phyloP scores from a whole-genome alignment of 768 basidiomycete species.

The Trametes maxima region DNA sequence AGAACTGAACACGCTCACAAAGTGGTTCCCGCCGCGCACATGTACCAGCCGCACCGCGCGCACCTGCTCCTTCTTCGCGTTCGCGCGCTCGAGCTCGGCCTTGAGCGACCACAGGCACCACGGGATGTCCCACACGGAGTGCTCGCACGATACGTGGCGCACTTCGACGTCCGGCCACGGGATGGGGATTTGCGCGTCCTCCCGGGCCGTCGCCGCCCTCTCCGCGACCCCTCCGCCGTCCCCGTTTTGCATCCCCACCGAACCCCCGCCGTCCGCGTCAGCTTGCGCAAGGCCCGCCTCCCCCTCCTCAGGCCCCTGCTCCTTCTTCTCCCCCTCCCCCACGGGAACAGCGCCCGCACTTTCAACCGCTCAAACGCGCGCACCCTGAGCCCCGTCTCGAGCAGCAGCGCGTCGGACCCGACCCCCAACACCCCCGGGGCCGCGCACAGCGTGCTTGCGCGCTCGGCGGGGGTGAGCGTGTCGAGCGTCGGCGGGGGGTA shows the following conservation, averaged over 20 bases:
- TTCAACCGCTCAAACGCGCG: conserved; percentile 1
- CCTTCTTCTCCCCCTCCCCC: not conserved
- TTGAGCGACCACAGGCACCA: not conserved
- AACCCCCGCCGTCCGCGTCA: too few species aligned
- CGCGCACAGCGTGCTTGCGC: not conserved
- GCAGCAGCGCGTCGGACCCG: conserved; percentile 18
- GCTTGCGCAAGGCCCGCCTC: too few species aligned
- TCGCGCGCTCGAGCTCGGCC: not conserved
- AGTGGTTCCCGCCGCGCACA: conserved; percentile 8
- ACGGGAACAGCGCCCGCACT: conserved; percentile 12
- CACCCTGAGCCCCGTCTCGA: conserved; percentile 6
- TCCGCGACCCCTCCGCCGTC: too few species aligned
- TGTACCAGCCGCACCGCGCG: not conserved
- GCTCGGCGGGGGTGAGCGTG: conserved; percentile 15
- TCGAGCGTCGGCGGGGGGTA: conserved; percentile 13
- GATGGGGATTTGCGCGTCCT: too few species aligned
- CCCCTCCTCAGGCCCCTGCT: too few species aligned
- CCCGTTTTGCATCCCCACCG: too few species aligned
- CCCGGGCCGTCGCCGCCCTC: too few species aligned
- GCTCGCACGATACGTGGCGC: conserved; percentile 1
- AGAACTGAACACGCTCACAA: conserved; percentile 2
- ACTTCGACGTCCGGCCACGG: conserved; percentile 6
- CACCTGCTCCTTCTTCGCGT: not conserved
- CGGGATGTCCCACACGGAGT: conserved; percentile 4
- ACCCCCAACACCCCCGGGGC: conserved; percentile 10